phyloP scores from a whole-genome alignment of 2,329 filamentous ascomycete genomes.

The Remersonia thermophila region DNA sequence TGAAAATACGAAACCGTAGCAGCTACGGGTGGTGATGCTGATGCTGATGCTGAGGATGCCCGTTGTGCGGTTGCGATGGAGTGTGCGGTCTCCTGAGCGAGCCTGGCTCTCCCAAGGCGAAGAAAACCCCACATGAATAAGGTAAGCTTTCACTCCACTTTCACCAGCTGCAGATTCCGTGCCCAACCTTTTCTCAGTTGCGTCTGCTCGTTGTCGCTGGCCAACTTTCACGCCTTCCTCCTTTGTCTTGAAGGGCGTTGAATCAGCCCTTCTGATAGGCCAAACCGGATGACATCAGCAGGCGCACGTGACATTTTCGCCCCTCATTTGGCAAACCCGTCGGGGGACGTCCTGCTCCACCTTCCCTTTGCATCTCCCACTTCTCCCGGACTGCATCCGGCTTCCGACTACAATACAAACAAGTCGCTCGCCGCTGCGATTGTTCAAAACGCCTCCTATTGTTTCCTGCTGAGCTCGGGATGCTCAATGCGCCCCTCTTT shows the following conservation, averaged over 20 bases:
- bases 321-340: background rate
- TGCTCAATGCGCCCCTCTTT: too few species aligned
- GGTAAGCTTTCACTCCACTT: slow-evolving; percentile 1
- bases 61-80: slow-evolving; percentile 6
- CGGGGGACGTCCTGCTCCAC: background rate
- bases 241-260: slow-evolving; percentile 9
- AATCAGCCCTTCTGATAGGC: slow-evolving; percentile 12
- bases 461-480: too few species aligned
- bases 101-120: slow-evolving; percentile 11
- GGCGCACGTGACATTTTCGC: slow-evolving; percentile 6
- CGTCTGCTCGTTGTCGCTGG: too few species aligned
- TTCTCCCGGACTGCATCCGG: too few species aligned
- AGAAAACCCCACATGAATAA: slow-evolving; percentile 17
- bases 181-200: too few species aligned
- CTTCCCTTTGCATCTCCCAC: too few species aligned
- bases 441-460: too few species aligned
- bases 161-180: slow-evolving; percentile 1
- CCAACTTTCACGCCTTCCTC: slow-evolving; percentile 15
- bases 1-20: slow-evolving; percentile 3
- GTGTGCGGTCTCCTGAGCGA: slow-evolving; percentile 13
- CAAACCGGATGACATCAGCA: slow-evolving; percentile 2
- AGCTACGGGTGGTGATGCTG: slow-evolving; percentile 1
- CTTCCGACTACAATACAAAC: too few species aligned
- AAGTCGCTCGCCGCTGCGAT: too few species aligned
- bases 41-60: slow-evolving; percentile 6